Evolutionary conservation across 2,329 filamentous ascomycete genomes (phyloP).

Genomic region (Alternaria sp.): DNA sequence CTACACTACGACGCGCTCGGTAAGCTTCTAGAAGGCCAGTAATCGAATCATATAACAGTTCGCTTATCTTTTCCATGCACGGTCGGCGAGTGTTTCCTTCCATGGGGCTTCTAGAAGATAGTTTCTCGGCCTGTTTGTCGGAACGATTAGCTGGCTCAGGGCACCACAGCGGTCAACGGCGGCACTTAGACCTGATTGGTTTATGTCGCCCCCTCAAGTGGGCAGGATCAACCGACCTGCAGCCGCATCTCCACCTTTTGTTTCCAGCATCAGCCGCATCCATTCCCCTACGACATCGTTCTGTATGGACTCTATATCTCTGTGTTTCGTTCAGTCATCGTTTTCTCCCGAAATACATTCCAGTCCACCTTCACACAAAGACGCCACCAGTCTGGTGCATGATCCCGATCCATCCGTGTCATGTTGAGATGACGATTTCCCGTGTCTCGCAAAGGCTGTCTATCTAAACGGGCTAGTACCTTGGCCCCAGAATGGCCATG

Average conservation of each 20-base stretch:
- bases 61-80: neutral
- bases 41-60: conserved; percentile 3
- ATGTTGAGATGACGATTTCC: conserved; percentile 30
- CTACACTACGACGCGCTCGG: neutral
- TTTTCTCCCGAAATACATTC: conserved; percentile 15
- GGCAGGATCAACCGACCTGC: conserved; percentile 30
- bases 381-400: conserved; percentile 3
- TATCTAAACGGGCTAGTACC: conserved; percentile 19
- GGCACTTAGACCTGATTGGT: conserved; percentile 16
- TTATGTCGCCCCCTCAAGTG: conserved; percentile 7
- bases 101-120: conserved; percentile 10
- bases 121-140: conserved; percentile 2
- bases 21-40: neutral
- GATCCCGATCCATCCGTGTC: conserved; percentile 14
- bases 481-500: conserved; percentile 31
- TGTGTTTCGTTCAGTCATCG: conserved; percentile 6
- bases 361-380: conserved; percentile 13
- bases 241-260: conserved; percentile 39
- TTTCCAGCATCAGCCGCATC: conserved; percentile 34
- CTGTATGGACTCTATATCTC: conserved; percentile 9
- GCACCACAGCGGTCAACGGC: neutral
- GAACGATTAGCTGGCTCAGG: neutral
- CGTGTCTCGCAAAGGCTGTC: conserved; percentile 23
- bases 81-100: conserved; percentile 5
- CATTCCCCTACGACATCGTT: conserved; percentile 22